A percentile compares a stretch with the other conserved stretches of the same genome.
These are phyloP conservation scores for Mycosarcoma mackinlayi DNA, from an alignment of 1,284 basidiomycete genomes.

Conservation along the genomic window DNA sequence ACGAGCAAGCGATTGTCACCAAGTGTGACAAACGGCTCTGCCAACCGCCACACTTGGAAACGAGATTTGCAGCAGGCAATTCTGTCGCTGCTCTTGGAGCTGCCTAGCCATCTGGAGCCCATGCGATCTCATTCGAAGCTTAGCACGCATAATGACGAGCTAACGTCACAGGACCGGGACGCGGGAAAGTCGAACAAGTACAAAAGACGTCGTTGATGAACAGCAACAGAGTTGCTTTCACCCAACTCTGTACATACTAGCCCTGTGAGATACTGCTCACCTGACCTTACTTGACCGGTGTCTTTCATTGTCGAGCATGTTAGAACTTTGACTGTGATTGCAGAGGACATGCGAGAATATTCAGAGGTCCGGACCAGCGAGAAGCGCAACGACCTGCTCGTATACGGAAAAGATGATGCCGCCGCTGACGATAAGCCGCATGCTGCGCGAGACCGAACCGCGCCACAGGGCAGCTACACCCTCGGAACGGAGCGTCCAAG, in stretches of 20 bases:
- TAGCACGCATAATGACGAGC: too few species aligned
- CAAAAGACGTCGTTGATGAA: constrained; percentile 1
- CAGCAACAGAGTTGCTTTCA: neutral
- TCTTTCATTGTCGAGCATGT: too few species aligned
- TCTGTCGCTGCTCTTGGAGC: constrained; percentile 1
- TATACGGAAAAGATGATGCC: constrained; percentile 2
- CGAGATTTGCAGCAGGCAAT: constrained; percentile 2
- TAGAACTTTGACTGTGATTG: too few species aligned
- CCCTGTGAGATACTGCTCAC: too few species aligned
- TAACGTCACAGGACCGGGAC: too few species aligned
- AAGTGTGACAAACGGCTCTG: neutral
- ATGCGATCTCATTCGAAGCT: too few species aligned
- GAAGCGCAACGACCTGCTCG: constrained; percentile 3
- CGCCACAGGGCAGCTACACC: constrained; percentile 1
- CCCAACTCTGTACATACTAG: neutral
- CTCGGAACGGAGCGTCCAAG: neutral
- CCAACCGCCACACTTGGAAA: neutral
- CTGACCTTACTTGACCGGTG: too few species aligned
- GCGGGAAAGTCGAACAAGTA: too few species aligned
- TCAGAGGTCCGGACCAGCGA: neutral
- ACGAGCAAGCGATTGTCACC: neutral
- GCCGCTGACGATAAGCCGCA: constrained; percentile 3
- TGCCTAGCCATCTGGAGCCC: neutral
- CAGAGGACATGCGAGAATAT: neutral
- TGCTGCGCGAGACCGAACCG: constrained; percentile 1